Evolutionary conservation across 2,329 filamentous ascomycete genomes (phyloP), one percentile per base, ranked within the genome.

Genomic region (Volutella citrinella): DNA sequence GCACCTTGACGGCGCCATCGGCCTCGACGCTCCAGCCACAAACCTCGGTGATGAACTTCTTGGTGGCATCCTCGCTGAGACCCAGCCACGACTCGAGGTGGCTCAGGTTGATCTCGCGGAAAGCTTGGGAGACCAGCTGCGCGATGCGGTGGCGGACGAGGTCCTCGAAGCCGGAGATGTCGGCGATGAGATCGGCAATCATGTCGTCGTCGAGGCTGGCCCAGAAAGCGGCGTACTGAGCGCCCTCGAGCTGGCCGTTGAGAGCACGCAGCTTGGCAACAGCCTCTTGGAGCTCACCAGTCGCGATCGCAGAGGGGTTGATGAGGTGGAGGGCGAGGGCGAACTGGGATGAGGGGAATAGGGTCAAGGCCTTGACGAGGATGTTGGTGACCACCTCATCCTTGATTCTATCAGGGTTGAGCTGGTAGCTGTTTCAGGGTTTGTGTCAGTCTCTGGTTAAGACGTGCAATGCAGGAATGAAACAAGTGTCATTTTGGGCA

Each of bases 361-460:
- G 87, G 52, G 91, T 95, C 62, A 98, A 82, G 51, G 90, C 79
- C 76, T 97, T 98, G 74, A 95, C 90, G 64, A 98, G 88, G 70
- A 97, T 86, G 78, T 97, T 97, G 75, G 93, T 97, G 66, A 93
- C 89, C 59, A 91, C 88, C 68, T 98, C 93, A 60, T 95, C 87
- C 73, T 93, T 91, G 61, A 90, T 82, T 54, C 95, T 87, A 74
- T 97, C 90, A 32, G 93, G 93, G 80, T 98, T 98, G 72, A 98
- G 95, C 73, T 98, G 94, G 78, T 98, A 98, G 49, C 93, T 98
- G 54, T 42, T 10, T 11, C 15, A 27, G 19, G 27, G 38, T 44
- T 40, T 39, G 12, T 10, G 37, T 54, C 27, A 54, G 51, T 37
- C 29, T 44, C 23, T 19, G 27, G 17, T 27, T 21, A n/a, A 14